phyloP scores from a whole-genome alignment of 2,329 filamentous ascomycete genomes.

The Fusarium tjaetaba region DNA sequence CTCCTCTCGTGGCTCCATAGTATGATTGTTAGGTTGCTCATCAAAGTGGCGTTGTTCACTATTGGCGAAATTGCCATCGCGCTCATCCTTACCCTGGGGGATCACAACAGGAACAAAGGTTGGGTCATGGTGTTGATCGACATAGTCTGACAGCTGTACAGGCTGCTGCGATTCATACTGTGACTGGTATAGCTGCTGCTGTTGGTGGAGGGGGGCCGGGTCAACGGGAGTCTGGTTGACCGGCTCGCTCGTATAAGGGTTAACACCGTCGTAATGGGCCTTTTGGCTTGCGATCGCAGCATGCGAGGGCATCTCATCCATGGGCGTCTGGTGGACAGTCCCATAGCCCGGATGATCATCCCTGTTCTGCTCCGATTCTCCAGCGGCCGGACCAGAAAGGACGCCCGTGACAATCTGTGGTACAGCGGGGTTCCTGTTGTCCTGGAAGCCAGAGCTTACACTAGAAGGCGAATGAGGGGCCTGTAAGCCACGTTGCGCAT shows the following conservation, averaged over 20 bases:
- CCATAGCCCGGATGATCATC: conserved; percentile 55
- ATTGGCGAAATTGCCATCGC: conserved; percentile 3
- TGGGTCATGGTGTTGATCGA: conserved; percentile 23
- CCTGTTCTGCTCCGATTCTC: conserved; percentile 46
- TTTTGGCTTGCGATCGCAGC: conserved; percentile 61
- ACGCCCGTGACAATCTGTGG: conserved; percentile 68
- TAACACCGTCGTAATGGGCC: conserved; percentile 64
- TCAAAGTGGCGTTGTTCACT: conserved; percentile 8
- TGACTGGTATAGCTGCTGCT: conserved; percentile 11
- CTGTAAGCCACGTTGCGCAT: conserved; percentile 80
- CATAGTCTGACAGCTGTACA: conserved; percentile 24
- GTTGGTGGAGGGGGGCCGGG: conserved; percentile 16
- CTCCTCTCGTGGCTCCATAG: conserved; percentile 14
- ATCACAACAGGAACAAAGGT: conserved; percentile 38
- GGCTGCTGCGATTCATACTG: conserved; percentile 24
- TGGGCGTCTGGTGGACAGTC: conserved; percentile 55
- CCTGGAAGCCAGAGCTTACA: conserved; percentile 73
- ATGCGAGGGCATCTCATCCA: conserved; percentile 61
- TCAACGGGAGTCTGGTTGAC: conserved; percentile 39
- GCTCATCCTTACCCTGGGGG: conserved; percentile 27
- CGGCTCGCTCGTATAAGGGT: conserved; percentile 65
- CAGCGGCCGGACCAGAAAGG: conserved; percentile 53
- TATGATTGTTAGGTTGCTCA: conserved; percentile 14
- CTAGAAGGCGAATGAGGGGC: conserved; percentile 83
- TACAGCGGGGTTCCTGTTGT: conserved; percentile 65